A percentile compares a stretch with the other conserved stretches of the same genome.
Evolutionary conservation across 2,329 filamentous ascomycete genomes (phyloP).

Genomic region (Aspergillus floridensis): DNA sequence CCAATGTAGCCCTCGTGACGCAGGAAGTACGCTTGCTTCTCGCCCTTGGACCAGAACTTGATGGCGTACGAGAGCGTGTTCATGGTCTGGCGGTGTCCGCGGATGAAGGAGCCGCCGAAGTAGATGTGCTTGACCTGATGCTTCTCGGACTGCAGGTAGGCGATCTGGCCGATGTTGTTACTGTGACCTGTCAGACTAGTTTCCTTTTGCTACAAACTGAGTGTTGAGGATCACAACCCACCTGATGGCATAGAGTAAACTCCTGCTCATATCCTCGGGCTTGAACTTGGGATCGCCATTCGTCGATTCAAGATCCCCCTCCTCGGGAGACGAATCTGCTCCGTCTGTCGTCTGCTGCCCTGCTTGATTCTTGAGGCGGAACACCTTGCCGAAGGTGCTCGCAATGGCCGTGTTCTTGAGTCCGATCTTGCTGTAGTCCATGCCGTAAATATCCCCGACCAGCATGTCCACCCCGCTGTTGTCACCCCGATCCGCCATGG

Average conservation of each 20-base stretch:
- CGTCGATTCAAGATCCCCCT: constrained; percentile 47
- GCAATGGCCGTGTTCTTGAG: constrained; percentile 95
- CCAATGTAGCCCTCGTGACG: constrained; percentile 95
- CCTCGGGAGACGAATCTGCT: constrained; percentile 53
- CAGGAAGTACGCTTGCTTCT: constrained; percentile 93
- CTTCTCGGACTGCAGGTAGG: constrained; percentile 94
- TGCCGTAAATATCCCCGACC: constrained; percentile 96
- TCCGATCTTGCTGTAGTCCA: constrained; percentile 93
- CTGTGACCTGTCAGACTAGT: constrained; percentile 45
- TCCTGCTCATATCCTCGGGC: constrained; percentile 81
- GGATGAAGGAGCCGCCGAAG: constrained; percentile 95
- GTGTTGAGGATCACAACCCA: constrained; percentile 27
- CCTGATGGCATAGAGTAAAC: constrained; percentile 85
- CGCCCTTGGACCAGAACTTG: constrained; percentile 92
- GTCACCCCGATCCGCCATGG: constrained; percentile 84
- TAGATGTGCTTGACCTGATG: constrained; percentile 91
- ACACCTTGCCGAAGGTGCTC: constrained; percentile 94
- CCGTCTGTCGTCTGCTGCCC: constrained; percentile 75
- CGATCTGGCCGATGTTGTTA: constrained; percentile 98
- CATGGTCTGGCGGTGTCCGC: constrained; percentile 95
- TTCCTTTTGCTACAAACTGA: neutral
- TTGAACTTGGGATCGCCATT: constrained; percentile 58
- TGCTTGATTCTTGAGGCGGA: constrained; percentile 83
- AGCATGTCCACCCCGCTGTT: constrained; percentile 94
- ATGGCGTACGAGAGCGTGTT: constrained; percentile 96